phyloP scores from a whole-genome alignment of 345 rosid genomes.

The Trapa bicornis region DNA sequence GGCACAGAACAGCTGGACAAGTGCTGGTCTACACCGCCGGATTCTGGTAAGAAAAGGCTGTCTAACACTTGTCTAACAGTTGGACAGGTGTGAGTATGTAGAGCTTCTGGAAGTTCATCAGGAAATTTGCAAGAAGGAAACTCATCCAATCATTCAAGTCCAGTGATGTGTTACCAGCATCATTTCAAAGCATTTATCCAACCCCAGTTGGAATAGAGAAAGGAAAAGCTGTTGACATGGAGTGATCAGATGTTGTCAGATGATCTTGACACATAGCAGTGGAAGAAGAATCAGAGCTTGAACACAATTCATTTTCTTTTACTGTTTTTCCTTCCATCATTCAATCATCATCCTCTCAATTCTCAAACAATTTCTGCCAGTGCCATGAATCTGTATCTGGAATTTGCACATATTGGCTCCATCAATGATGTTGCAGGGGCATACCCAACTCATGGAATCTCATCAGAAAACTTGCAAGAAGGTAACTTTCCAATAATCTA shows the following conservation, averaged over 20 bases:
- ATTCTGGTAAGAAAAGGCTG: constrained; percentile 46
- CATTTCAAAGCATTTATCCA: neutral
- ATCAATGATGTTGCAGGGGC: too few species aligned
- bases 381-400: too few species aligned
- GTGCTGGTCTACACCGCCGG: constrained; percentile 92
- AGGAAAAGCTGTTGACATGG: constrained; percentile 20
- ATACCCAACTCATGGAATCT: too few species aligned
- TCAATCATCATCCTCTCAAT: too few species aligned
- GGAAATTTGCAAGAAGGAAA: constrained; percentile 62
- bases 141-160: neutral
- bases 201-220: constrained; percentile 12
- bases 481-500: too few species aligned
- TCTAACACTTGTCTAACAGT: neutral
- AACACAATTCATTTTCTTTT: too few species aligned
- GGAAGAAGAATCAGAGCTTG: neutral
- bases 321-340: too few species aligned
- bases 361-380: too few species aligned
- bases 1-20: constrained; percentile 96
- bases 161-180: neutral
- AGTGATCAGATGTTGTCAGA: constrained; percentile 16
- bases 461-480: too few species aligned
- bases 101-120: constrained; percentile 61
- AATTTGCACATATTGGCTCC: too few species aligned
- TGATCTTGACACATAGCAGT: constrained; percentile 1
- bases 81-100: constrained; percentile 38